These are phyloP conservation scores for Claviceps sorghi DNA, from an alignment of 2,329 filamentous ascomycete species.

Conservation along the genomic window DNA sequence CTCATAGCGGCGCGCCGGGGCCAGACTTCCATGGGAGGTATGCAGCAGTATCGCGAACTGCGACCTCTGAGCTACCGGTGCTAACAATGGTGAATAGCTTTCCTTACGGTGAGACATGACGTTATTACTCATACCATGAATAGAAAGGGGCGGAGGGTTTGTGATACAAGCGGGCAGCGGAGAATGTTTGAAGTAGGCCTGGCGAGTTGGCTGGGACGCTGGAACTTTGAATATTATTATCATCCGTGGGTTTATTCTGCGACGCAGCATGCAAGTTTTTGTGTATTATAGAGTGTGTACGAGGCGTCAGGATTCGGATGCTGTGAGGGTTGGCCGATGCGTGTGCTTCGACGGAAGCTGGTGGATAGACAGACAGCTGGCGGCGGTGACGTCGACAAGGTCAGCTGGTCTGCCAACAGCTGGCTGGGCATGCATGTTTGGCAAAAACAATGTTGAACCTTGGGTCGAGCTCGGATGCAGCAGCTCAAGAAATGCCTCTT, in stretches of 20 bases:
- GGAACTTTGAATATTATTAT: neutral
- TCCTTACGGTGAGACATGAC: slow-evolving; percentile 25
- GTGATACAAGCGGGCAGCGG: neutral
- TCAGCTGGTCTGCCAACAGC: neutral
- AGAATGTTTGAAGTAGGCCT: neutral
- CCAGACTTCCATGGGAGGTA: slow-evolving; percentile 30
- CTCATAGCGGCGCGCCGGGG: slow-evolving; percentile 23
- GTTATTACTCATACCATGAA: no score
- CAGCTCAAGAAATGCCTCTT: neutral
- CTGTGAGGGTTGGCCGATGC: neutral
- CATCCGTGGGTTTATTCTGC: neutral
- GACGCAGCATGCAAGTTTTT: neutral
- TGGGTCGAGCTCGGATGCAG: neutral
- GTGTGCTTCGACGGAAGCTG: neutral
- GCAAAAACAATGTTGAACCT: neutral
- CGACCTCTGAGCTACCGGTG: neutral
- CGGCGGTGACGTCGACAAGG: neutral
- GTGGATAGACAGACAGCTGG: neutral
- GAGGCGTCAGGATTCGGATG: neutral
- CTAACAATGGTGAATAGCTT: neutral
- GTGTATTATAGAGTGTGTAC: neutral
- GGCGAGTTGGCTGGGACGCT: neutral
- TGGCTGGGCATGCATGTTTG: neutral
- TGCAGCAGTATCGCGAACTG: slow-evolving; percentile 10
- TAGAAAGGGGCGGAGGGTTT: no score